phyloP scores from a whole-genome alignment of 495 filamentous ascomycete species.

The Penicillium robsamsonii region DNA sequence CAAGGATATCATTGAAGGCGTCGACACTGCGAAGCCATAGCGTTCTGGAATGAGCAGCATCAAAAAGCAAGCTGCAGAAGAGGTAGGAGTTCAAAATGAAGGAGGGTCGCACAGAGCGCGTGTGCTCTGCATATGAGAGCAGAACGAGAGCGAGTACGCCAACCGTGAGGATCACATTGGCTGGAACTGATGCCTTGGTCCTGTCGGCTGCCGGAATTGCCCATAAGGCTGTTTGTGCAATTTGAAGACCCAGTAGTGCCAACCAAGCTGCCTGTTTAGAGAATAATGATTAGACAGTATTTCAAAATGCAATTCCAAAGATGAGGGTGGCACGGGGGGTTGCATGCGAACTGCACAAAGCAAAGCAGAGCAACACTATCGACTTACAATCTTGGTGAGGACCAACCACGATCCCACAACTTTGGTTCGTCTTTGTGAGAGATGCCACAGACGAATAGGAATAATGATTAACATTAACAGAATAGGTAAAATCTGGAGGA shows the following conservation, averaged over 20 bases:
- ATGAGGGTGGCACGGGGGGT: background rate
- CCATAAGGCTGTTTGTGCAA: conserved; percentile 51
- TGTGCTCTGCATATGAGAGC: conserved; percentile 59
- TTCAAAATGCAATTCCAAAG: background rate
- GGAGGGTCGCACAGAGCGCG: conserved; percentile 55
- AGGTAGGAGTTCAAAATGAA: conserved; percentile 60
- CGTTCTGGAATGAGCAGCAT: conserved; percentile 54
- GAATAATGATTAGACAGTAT: background rate
- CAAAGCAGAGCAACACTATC: background rate
- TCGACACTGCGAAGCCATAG: conserved; percentile 52
- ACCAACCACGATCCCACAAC: conserved; percentile 40
- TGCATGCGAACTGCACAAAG: background rate
- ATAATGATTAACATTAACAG: conserved; percentile 46
- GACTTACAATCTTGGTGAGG: conserved; percentile 45
- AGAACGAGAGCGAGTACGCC: conserved; percentile 39
- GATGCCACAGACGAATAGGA: conserved; percentile 46
- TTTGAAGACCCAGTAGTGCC: conserved; percentile 40
- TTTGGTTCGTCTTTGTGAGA: conserved; percentile 46
- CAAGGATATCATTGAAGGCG: conserved; percentile 33
- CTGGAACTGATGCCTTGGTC: conserved; percentile 47
- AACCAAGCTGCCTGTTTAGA: conserved; percentile 39
- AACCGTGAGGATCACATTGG: conserved; percentile 44
- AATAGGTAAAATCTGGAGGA: conserved; percentile 52
- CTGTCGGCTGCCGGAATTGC: conserved; percentile 28
- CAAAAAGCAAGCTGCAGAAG: conserved; percentile 57